Conservation (phyloP, 768 basidiomycete species). For the Lactarius quietus region DNA sequence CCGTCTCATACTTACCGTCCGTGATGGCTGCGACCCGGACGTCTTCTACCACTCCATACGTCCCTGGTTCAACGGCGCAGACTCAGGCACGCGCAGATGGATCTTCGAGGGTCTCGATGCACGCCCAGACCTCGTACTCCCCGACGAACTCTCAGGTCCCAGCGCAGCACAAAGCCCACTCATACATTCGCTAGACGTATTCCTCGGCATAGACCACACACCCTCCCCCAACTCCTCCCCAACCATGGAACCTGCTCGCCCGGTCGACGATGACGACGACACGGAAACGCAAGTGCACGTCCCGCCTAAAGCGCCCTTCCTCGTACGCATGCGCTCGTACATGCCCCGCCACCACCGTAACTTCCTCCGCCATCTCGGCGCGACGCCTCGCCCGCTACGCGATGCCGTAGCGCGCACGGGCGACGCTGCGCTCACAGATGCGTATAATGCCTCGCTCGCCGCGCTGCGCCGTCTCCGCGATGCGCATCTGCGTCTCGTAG, state of each 20-base stretch:
- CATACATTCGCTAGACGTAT: slow-evolving; percentile 51
- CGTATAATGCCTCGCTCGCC: slow-evolving; percentile 49
- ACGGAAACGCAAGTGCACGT: background rate
- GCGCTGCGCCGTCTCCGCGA: slow-evolving; percentile 56
- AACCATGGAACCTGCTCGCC: background rate
- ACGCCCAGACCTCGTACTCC: slow-evolving; percentile 32
- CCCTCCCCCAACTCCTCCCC: slow-evolving; percentile 30
- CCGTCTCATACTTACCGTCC: slow-evolving; percentile 56
- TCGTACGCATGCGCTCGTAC: slow-evolving; percentile 54
- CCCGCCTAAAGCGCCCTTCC: slow-evolving; percentile 35
- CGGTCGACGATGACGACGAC: background rate
- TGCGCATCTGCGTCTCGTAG: slow-evolving; percentile 54
- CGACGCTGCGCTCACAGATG: slow-evolving; percentile 30
- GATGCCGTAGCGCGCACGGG: slow-evolving; percentile 36
- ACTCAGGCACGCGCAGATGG: slow-evolving; percentile 38
- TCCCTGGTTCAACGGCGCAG: slow-evolving; percentile 64
- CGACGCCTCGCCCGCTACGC: slow-evolving; percentile 47
- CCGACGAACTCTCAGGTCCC: slow-evolving; percentile 49
- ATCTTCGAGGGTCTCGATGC: slow-evolving; percentile 46
- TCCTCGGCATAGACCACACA: slow-evolving; percentile 48
- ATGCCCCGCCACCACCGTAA: slow-evolving; percentile 60
- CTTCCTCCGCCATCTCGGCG: slow-evolving; percentile 50
- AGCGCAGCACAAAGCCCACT: slow-evolving; percentile 62
- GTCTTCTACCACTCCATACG: slow-evolving; percentile 57
- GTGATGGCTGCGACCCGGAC: slow-evolving; percentile 66